phyloP scores from a whole-genome alignment of 1,139 yeast genomes.

The Torulaspora globosa region DNA sequence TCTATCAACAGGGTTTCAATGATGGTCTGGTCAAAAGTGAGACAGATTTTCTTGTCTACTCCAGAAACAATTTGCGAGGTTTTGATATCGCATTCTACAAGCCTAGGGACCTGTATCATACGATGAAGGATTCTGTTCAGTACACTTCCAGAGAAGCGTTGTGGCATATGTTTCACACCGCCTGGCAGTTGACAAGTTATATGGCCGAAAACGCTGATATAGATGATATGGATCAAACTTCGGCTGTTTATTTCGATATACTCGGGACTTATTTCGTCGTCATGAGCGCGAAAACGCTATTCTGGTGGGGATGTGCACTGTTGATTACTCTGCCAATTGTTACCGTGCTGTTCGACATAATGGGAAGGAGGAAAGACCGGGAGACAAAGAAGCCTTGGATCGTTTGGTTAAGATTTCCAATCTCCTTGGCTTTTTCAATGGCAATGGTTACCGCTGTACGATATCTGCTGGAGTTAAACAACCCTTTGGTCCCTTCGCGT shows the following conservation, averaged over 20 bases:
- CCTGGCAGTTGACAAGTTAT: constrained; percentile 54
- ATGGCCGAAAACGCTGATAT: constrained; percentile 40
- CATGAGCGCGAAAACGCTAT: constrained; percentile 47
- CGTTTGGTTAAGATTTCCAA: constrained; percentile 54
- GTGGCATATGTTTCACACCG: constrained; percentile 76
- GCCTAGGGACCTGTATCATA: constrained; percentile 82
- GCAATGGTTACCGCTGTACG: constrained; percentile 37
- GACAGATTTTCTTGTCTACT: constrained; percentile 78
- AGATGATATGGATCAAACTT: constrained; percentile 34
- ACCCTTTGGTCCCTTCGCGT: constrained; percentile 60
- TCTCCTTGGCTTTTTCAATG: constrained; percentile 47
- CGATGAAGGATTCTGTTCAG: constrained; percentile 64
- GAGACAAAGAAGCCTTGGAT: constrained; percentile 43
- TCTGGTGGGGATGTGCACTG: constrained; percentile 47
- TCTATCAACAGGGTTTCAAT: constrained; percentile 79
- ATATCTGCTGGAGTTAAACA: constrained; percentile 30
- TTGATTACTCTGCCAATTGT: constrained; percentile 55
- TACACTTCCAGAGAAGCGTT: constrained; percentile 58
- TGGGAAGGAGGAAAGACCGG: constrained; percentile 45
- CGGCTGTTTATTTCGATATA: constrained; percentile 60
- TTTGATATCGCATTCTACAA: constrained; percentile 71
- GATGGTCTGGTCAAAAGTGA: constrained; percentile 70
- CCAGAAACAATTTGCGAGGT: constrained; percentile 68
- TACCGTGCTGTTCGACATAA: constrained; percentile 45
- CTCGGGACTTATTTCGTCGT: constrained; percentile 54